These are phyloP conservation scores for Fusarium pininemorale DNA, from an alignment of 2,329 filamentous ascomycete species.

Conservation along the genomic window DNA sequence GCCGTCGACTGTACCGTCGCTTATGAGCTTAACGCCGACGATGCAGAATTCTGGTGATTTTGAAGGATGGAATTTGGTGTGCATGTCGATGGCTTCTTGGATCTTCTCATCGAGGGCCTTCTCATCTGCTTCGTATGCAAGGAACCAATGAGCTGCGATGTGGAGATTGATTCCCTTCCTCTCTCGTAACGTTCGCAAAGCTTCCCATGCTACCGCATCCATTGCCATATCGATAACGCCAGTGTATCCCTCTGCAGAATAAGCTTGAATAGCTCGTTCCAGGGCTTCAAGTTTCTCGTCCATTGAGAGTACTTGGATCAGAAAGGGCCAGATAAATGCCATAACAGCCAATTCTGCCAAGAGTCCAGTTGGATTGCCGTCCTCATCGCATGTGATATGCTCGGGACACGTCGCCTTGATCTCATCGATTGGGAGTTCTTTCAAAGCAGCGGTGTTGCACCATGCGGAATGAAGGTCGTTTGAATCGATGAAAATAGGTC, in stretches of 20 bases:
- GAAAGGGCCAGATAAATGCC: slow-evolving; percentile 58
- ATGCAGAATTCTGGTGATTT: slow-evolving; percentile 49
- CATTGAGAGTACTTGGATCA: slow-evolving; percentile 51
- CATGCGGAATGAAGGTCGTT: slow-evolving; percentile 62
- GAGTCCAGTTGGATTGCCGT: slow-evolving; percentile 56
- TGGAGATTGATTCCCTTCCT: slow-evolving; percentile 50
- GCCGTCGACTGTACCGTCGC: slow-evolving; percentile 71
- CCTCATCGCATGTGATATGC: slow-evolving; percentile 53
- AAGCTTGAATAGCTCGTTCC: slow-evolving; percentile 55
- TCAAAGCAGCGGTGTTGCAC: slow-evolving; percentile 59
- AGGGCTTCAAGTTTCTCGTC: slow-evolving; percentile 54
- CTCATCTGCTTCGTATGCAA: slow-evolving; percentile 50
- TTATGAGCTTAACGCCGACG: slow-evolving; percentile 71
- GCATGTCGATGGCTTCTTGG: slow-evolving; percentile 55
- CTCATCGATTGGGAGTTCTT: slow-evolving; percentile 54
- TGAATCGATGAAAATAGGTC: slow-evolving; percentile 61
- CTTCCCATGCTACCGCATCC: slow-evolving; percentile 58
- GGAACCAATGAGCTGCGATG: slow-evolving; percentile 57
- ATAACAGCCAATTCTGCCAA: slow-evolving; percentile 56
- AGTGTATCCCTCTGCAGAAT: slow-evolving; percentile 57
- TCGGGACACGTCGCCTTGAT: slow-evolving; percentile 55
- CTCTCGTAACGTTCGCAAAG: slow-evolving; percentile 49
- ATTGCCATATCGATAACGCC: slow-evolving; percentile 64
- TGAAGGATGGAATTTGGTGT: slow-evolving; percentile 39
- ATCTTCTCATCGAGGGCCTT: slow-evolving; percentile 52